A percentile compares a stretch with the other conserved stretches of the same genome.
Evolutionary conservation across 176 grass and related monocot genomes (phyloP).

Genomic region (Typha latifolia): DNA sequence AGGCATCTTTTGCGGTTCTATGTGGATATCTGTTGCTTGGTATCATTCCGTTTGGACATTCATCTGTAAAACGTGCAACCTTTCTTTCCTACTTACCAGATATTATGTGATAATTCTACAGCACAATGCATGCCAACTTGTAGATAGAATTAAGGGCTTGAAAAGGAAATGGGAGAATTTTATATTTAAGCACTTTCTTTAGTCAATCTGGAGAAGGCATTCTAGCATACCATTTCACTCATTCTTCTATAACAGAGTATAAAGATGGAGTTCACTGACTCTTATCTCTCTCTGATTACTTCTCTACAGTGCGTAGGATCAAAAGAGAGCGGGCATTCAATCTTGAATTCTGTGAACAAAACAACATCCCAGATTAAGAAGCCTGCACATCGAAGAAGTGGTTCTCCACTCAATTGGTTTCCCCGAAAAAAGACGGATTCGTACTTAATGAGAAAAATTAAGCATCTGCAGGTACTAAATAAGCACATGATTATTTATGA

Average conservation of each 20-base stretch:
- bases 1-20: no score
- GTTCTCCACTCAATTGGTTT: conserved; percentile 62
- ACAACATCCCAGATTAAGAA: conserved; percentile 79
- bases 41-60: no score
- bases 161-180: neutral
- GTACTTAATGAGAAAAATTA: conserved; percentile 95
- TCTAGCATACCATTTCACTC: neutral
- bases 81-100: no score
- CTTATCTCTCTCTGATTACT: conserved; percentile 1
- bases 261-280: conserved; percentile 17
- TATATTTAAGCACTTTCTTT: neutral
- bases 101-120: no score
- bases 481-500: neutral
- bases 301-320: conserved; percentile 46
- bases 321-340: conserved; percentile 46
- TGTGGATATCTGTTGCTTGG: no score
- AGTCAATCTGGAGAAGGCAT: no score
- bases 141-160: no score
- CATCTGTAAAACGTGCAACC: no score
- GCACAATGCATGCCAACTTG: no score
- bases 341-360: conserved; percentile 62
- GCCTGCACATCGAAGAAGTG: conserved; percentile 33
- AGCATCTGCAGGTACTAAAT: conserved; percentile 58
- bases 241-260: neutral
- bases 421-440: conserved; percentile 75